phyloP scores from a whole-genome alignment of 768 basidiomycete species.

The Sarcomyxa edulis region DNA sequence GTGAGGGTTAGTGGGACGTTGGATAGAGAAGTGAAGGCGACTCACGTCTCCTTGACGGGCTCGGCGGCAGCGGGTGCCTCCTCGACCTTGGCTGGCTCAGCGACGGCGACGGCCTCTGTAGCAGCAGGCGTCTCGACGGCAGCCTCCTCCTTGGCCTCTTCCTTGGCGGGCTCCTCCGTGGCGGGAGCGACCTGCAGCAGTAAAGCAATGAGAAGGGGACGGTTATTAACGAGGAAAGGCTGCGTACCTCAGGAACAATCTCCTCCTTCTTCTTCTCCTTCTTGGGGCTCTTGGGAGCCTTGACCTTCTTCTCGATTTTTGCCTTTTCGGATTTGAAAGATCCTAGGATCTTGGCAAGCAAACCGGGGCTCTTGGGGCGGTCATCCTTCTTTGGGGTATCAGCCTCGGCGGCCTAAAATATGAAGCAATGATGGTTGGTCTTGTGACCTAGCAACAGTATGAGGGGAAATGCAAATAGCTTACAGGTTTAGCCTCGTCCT shows the following conservation, averaged over 20 bases:
- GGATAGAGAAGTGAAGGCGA: conserved; percentile 7
- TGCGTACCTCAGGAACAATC: conserved; percentile 26
- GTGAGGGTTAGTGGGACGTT: background rate
- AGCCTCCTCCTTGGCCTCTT: conserved; percentile 29
- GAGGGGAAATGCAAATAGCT: conserved; percentile 6
- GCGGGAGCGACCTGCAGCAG: conserved; percentile 28
- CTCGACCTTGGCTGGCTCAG: conserved; percentile 38
- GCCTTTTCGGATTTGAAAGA: conserved; percentile 71
- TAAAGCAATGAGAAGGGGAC: conserved; percentile 2
- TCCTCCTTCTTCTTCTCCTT: conserved; percentile 82
- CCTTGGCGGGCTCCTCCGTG: conserved; percentile 27
- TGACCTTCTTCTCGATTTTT: conserved; percentile 55
- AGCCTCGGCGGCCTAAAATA: conserved; percentile 36
- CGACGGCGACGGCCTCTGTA: too few relatives aligned
- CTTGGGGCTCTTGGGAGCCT: conserved; percentile 72
- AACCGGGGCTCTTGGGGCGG: conserved; percentile 71
- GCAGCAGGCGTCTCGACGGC: too few relatives aligned
- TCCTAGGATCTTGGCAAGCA: conserved; percentile 75
- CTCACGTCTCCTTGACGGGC: conserved; percentile 70
- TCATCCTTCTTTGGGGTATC: conserved; percentile 68
- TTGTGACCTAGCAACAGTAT: conserved; percentile 1
- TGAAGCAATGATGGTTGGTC: conserved; percentile 2
- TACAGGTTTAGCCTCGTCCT: conserved; percentile 39
- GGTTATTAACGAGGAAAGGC: background rate
- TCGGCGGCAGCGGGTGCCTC: conserved; percentile 42